Evolutionary conservation across 192 early-diverging fungal species (phyloP).

Genomic region (Thoreauomyces humboldtii): DNA sequence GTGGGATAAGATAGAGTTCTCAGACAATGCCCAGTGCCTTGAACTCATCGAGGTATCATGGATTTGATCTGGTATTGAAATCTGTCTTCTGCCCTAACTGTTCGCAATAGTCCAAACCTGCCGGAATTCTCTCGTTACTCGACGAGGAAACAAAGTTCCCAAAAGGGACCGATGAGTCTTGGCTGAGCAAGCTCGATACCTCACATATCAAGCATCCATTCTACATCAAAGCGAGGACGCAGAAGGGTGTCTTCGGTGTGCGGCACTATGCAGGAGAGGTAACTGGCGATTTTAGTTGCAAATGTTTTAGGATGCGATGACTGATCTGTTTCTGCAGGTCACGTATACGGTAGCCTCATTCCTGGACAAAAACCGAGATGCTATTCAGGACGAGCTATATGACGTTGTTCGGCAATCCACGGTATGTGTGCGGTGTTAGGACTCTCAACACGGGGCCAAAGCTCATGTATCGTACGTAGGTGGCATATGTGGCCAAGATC

Average conservation of each 20-base stretch:
- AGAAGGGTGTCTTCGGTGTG: constrained; percentile 52
- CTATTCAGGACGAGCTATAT: constrained; percentile 52
- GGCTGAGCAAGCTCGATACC: constrained; percentile 43
- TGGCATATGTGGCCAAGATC: constrained; percentile 42
- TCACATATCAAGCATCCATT: constrained; percentile 42
- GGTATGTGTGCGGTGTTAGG: constrained; percentile 25
- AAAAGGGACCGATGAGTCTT: constrained; percentile 55
- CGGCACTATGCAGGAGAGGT: constrained; percentile 58
- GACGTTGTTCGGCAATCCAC: constrained; percentile 48
- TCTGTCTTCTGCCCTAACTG: background rate
- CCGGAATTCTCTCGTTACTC: constrained; percentile 48
- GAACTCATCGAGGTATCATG: constrained; percentile 62
- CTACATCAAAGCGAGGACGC: constrained; percentile 48
- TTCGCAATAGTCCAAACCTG: constrained; percentile 43
- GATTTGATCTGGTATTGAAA: constrained; percentile 24
- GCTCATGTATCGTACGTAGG: constrained; percentile 26
- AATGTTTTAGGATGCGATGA: background rate
- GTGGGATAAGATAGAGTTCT: constrained; percentile 56
- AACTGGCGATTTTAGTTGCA: background rate
- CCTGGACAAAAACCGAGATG: constrained; percentile 58
- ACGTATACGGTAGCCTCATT: constrained; percentile 46
- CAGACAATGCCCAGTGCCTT: constrained; percentile 48
- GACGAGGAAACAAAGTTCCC: constrained; percentile 61
- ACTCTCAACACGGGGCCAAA: background rate
- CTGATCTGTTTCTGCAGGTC: constrained; percentile 30